Percentiles rank a stretch among this genome's conserved stretches.
phyloP scores from a whole-genome alignment of 768 basidiomycete species.

The Podaxis rugospora region DNA sequence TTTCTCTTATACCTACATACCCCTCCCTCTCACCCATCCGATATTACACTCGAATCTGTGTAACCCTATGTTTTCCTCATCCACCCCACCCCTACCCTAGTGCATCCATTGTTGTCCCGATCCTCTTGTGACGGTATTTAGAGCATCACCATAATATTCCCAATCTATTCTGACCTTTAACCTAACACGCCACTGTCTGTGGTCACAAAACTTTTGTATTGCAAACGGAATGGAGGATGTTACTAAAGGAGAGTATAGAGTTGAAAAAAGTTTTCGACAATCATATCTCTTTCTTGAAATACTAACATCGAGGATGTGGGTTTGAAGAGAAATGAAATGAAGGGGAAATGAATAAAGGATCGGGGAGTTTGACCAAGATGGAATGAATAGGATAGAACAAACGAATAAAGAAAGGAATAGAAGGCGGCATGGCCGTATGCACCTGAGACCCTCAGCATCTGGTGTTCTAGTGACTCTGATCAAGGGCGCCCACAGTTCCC shows the following conservation, averaged over 20 bases:
- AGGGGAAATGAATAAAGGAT: neutral
- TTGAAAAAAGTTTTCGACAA: neutral
- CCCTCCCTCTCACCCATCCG: neutral
- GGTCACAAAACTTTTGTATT: neutral
- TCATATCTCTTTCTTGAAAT: neutral
- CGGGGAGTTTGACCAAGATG: neutral
- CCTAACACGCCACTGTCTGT: neutral
- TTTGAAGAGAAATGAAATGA: neutral
- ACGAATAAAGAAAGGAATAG: neutral
- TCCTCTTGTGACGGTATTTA: neutral
- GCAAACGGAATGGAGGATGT: neutral
- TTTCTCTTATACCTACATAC: neutral
- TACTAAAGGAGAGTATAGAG: conserved; percentile 1
- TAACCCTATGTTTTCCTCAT: neutral
- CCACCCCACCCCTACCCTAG: neutral
- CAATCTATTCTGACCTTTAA: neutral
- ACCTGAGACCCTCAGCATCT: conserved; percentile 26
- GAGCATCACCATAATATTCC: neutral
- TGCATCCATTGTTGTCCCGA: neutral
- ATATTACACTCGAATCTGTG: neutral
- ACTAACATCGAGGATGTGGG: neutral
- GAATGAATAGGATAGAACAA: neutral
- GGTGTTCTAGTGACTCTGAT: conserved; percentile 35
- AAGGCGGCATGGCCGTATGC: neutral
- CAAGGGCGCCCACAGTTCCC: conserved; percentile 14